These are phyloP conservation scores for Aphanocladium album DNA, from an alignment of 2,329 filamentous ascomycete species.

Conservation along the genomic window DNA sequence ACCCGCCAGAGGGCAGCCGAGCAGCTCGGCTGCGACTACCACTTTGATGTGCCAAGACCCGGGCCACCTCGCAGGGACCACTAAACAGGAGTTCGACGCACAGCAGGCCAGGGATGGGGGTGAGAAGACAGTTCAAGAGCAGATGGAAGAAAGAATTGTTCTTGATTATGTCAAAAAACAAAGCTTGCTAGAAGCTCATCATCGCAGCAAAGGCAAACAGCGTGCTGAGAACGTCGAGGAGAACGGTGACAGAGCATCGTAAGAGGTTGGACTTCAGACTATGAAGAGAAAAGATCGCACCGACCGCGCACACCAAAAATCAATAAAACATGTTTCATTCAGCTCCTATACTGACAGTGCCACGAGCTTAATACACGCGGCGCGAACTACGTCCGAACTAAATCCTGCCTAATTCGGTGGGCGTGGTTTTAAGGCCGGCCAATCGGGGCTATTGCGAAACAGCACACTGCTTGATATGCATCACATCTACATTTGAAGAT, in stretches of 20 bases:
- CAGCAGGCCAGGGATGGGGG: conserved; percentile 28
- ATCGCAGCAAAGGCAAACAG: conserved; percentile 16
- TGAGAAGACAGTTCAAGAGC: conserved; percentile 34
- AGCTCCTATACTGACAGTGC: too few species aligned
- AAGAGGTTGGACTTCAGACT: not conserved
- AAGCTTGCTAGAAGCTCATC: conserved; percentile 56
- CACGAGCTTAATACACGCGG: too few species aligned
- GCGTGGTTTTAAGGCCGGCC: too few species aligned
- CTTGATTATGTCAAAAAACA: conserved; percentile 73
- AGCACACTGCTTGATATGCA: too few species aligned
- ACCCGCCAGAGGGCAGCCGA: too few species aligned
- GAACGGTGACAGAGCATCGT: not conserved
- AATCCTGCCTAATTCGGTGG: too few species aligned
- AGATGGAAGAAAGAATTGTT: conserved; percentile 63
- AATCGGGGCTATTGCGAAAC: too few species aligned
- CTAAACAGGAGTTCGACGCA: conserved; percentile 35
- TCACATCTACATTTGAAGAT: not conserved
- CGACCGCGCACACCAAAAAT: too few species aligned
- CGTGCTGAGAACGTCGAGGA: not conserved
- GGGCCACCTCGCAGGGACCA: conserved; percentile 14
- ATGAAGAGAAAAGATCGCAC: not conserved
- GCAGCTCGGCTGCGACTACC: not conserved
- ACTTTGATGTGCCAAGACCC: not conserved
- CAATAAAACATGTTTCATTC: too few species aligned
- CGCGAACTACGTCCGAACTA: too few species aligned